phyloP scores from a whole-genome alignment of 179 eudicot species.

The Nepenthes alata region DNA sequence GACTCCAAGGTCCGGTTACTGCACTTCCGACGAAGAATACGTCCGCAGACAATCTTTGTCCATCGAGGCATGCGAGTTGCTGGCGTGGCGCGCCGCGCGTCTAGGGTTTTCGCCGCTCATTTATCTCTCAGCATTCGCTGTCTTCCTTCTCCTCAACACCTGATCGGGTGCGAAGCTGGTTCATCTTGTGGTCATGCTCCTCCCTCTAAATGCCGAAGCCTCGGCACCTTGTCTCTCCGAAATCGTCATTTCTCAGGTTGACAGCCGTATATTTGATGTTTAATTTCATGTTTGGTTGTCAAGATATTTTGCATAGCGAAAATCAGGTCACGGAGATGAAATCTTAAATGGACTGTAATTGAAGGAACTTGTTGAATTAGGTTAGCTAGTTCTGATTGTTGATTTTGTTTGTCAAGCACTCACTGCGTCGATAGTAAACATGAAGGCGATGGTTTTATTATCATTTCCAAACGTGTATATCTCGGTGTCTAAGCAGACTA shows the following conservation, averaged over 20 bases:
- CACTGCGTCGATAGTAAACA: too few relatives aligned
- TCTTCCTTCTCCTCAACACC: conserved; percentile 4
- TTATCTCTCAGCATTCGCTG: not conserved
- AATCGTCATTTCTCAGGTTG: conserved; percentile 13
- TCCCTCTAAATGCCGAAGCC: conserved; percentile 6
- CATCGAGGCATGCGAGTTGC: conserved; percentile 15
- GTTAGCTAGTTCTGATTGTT: not conserved
- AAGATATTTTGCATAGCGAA: not conserved
- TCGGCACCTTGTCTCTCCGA: conserved; percentile 7
- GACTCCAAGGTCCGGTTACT: too few relatives aligned
- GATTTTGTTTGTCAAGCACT: not conserved
- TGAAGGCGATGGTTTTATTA: not conserved
- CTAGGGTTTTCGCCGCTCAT: conserved; percentile 11
- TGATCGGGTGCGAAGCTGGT: not conserved
- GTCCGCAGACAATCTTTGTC: too few relatives aligned
- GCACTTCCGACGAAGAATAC: too few relatives aligned
- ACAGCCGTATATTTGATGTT: not conserved
- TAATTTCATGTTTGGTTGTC: too few relatives aligned
- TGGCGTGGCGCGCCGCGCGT: conserved; percentile 17
- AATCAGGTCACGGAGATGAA: not conserved
- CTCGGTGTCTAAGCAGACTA: too few relatives aligned
- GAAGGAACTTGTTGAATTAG: not conserved
- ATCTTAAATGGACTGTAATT: not conserved
- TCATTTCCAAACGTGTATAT: not conserved
- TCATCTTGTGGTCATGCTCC: conserved; percentile 1